Evolutionary conservation across 192 early-diverging fungal species (phyloP).

Genomic region (Chytriomyces hyalinus): DNA sequence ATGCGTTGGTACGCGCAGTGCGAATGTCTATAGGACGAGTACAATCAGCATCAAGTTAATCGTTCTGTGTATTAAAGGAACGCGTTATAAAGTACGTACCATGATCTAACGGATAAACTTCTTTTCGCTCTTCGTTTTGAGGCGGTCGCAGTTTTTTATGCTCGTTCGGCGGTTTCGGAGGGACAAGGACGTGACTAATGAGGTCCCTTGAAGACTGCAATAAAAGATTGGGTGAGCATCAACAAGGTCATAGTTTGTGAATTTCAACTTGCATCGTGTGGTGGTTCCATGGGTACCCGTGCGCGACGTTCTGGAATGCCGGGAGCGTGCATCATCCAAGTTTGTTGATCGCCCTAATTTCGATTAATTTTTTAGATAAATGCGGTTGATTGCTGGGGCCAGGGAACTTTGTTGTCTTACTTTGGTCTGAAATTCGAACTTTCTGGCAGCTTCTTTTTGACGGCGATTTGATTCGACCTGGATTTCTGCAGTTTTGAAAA

Average conservation of each 20-base stretch:
- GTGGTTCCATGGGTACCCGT: constrained; percentile 15
- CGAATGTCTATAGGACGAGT: not conserved
- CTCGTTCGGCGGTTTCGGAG: not conserved
- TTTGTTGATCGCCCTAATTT: constrained; percentile 1
- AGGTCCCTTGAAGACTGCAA: constrained; percentile 2
- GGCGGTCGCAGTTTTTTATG: constrained; percentile 1
- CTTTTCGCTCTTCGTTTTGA: constrained; percentile 6
- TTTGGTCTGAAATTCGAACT: not conserved
- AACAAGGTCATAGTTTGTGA: not conserved
- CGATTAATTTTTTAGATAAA: not conserved
- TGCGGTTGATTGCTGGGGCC: not conserved
- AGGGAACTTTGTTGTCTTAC: not conserved
- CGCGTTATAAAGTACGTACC: constrained; percentile 9
- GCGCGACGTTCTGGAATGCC: constrained; percentile 10
- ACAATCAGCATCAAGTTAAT: not conserved
- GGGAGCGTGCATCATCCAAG: constrained; percentile 14
- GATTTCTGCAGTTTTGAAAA: constrained; percentile 15
- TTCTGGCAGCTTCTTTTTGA: not conserved
- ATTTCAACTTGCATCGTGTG: not conserved
- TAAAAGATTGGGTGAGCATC: not conserved
- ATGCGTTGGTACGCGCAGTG: too few species aligned
- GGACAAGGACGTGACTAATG: constrained; percentile 5
- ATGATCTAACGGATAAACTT: constrained; percentile 26
- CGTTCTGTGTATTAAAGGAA: not conserved
- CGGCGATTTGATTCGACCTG: not conserved